Conservation (phyloP, 768 basidiomycete species). For the Melanogaster broomeanus region DNA sequence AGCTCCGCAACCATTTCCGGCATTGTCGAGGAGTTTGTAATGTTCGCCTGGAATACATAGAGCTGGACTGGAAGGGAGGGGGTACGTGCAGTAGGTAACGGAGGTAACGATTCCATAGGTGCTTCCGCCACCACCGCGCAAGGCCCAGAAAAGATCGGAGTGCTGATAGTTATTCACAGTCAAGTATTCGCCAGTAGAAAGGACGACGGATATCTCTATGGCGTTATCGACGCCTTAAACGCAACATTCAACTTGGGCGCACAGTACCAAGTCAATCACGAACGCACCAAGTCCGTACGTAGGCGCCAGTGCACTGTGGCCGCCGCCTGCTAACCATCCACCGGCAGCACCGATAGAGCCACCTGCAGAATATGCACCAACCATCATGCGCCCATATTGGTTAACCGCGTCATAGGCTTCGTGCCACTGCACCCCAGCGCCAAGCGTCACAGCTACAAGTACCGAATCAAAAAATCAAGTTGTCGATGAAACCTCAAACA, state of each 20-base stretch:
- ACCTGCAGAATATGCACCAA: slow-evolving; percentile 41
- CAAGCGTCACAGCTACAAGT: slow-evolving; percentile 31
- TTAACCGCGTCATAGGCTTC: slow-evolving; percentile 42
- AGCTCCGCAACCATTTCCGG: slow-evolving; percentile 35
- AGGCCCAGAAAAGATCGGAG: slow-evolving; percentile 52
- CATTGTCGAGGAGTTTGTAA: slow-evolving; percentile 28
- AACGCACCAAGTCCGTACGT: slow-evolving; percentile 42
- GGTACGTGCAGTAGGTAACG: slow-evolving; percentile 46
- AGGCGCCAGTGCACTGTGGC: slow-evolving; percentile 43
- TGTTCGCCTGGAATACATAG: slow-evolving; percentile 29
- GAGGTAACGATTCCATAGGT: slow-evolving; percentile 49
- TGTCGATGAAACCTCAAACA: not conserved
- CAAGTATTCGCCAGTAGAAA: slow-evolving; percentile 40
- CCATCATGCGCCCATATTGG: slow-evolving; percentile 37
- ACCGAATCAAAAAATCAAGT: slow-evolving; percentile 7
- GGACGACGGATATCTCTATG: slow-evolving; percentile 46
- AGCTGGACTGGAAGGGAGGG: slow-evolving; percentile 34
- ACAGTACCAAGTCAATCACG: not conserved
- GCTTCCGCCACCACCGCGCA: slow-evolving; percentile 52
- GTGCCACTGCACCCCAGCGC: slow-evolving; percentile 48
- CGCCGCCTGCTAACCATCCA: slow-evolving; percentile 50
- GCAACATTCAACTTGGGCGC: not conserved
- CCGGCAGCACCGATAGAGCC: slow-evolving; percentile 49
- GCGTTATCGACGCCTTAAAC: slow-evolving; percentile 47
- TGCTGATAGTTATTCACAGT: slow-evolving; percentile 42